phyloP scores from a whole-genome alignment of 345 rosid species.

The Zanthoxylum bungeanum region DNA sequence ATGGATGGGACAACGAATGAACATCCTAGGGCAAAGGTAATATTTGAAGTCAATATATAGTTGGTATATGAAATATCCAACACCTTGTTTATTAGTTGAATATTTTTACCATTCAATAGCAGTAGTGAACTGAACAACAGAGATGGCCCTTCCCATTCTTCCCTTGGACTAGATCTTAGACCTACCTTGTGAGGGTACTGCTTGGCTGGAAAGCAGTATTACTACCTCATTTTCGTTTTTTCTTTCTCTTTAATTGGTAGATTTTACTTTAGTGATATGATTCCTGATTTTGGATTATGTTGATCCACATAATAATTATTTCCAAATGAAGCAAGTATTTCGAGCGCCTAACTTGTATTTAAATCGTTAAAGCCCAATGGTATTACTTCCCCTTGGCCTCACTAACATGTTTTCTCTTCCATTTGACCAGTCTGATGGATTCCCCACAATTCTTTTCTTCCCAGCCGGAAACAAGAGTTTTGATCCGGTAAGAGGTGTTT shows the following conservation, averaged over 20 bases:
- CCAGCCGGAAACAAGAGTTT: constrained; percentile 98
- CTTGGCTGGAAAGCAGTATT: neutral
- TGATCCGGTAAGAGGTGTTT: constrained; percentile 66
- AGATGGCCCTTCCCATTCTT: neutral
- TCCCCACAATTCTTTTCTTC: constrained; percentile 94
- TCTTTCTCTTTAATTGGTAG: neutral
- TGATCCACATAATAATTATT: neutral
- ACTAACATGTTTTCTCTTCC: neutral
- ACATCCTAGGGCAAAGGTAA: constrained; percentile 98
- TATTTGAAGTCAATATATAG: neutral
- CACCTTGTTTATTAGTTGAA: neutral
- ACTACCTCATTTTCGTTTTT: neutral
- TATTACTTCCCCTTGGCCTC: neutral
- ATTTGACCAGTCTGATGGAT: constrained; percentile 72
- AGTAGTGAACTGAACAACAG: neutral
- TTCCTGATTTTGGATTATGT: neutral
- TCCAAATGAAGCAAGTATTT: neutral
- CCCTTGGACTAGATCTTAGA: neutral
- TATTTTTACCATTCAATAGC: neutral
- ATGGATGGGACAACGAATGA: constrained; percentile 99
- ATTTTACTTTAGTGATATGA: neutral
- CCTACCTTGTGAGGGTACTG: neutral
- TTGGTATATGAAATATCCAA: neutral
- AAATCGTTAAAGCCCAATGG: neutral
- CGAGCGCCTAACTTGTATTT: neutral